Conservation (phyloP, 768 basidiomycete genomes). For the Lentinula edodes region DNA sequence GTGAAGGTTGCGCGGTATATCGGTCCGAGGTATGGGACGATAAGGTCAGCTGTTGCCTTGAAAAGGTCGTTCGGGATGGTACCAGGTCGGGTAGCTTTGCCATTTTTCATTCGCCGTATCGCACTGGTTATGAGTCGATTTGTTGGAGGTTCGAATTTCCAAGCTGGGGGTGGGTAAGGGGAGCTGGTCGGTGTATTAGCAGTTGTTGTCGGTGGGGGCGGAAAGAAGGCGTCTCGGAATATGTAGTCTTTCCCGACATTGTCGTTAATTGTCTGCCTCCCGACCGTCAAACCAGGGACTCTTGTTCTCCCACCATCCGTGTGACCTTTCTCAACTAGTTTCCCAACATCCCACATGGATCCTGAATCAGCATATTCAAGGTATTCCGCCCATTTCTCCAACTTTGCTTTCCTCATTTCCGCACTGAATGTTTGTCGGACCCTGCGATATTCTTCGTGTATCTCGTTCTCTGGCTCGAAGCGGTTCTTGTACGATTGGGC, state of each 20-base stretch:
- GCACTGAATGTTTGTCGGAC: conserved; percentile 13
- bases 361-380: neutral
- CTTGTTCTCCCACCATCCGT: neutral
- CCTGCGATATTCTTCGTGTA: conserved; percentile 12
- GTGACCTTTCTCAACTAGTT: neutral
- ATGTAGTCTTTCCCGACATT: neutral
- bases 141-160: neutral
- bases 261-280: neutral
- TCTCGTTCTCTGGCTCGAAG: conserved; percentile 13
- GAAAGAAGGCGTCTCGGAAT: neutral
- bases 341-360: neutral
- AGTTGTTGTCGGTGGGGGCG: neutral
- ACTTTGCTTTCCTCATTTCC: conserved; percentile 16
- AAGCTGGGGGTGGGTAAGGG: neutral
- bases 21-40: conserved; percentile 18
- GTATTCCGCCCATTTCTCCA: conserved; percentile 19
- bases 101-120: neutral
- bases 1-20: conserved; percentile 24
- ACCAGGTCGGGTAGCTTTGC: neutral
- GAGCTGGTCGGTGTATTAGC: neutral
- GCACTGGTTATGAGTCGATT: neutral
- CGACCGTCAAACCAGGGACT: neutral
- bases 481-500: neutral
- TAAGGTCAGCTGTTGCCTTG: conserved; percentile 13
- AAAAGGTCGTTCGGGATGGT: conserved; percentile 12